Evolutionary conservation across 2,329 filamentous ascomycete genomes (phyloP), one percentile per base, ranked within the genome.

Genomic region (Tolypocladium tundrense): DNA sequence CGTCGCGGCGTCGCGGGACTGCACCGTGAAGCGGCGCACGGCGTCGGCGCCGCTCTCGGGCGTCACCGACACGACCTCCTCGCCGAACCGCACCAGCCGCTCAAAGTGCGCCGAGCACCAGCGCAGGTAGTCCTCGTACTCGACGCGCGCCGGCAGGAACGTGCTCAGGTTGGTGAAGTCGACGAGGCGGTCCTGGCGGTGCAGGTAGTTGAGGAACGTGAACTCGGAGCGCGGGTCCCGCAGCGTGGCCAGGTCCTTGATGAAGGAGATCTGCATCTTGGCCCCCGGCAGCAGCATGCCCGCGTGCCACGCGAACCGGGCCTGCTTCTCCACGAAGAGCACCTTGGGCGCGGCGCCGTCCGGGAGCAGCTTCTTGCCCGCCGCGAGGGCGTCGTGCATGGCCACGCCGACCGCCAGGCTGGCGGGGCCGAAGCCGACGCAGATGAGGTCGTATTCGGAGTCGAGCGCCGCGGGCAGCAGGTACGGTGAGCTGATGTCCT

Each of bases 191-290:
- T 81, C 81, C 65, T 95, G 88, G 65, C 82, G 75, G 75, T 95
- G 88, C 14, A 97, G 83, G 72, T 97, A 97, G 75, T 97, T 97
- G 69, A 96, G 78, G 75, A 97, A 97, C 16, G 93, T 97, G 73
- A 97, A 97, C 67, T 91, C 83, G 63, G 90, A 96, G 62, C 88
- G 84, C 9, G 93, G 93, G 70, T 97, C 87, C 59, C 93, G 83
- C 64, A 96, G 79, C 4, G 90, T 94, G 4, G 93, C 93, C 72
- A 97, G 83, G 70, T 97, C 93, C 76, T 97, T 97, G 76, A 97
- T 82, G 77, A 96, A 97, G 11, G 90, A 95, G 65, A 97, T 97
- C 71, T 97, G 93, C 93, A 97, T 97, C 75, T 88, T 91, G 56
- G 92, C 90, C 6, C 91, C 92, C 0, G 91, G 90, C 3, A 97